Evolutionary conservation across 768 basidiomycete genomes (phyloP).

Genomic region (Tricholomella constricta): DNA sequence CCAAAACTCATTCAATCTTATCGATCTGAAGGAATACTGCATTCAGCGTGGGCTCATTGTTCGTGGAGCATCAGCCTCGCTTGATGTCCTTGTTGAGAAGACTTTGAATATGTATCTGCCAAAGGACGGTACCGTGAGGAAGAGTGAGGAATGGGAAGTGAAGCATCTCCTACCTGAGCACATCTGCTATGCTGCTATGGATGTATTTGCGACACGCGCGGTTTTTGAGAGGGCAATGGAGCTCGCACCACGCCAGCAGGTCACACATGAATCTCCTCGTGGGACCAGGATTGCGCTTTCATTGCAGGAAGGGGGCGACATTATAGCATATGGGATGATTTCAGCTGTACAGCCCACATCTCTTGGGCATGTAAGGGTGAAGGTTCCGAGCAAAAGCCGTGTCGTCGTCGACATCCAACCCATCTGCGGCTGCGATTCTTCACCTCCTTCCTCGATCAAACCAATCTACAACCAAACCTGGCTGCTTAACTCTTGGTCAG

Average conservation of each 20-base stretch:
- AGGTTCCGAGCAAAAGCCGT: slow-evolving; percentile 8
- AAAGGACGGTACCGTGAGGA: slow-evolving; percentile 6
- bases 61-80: background rate
- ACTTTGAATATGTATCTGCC: slow-evolving; percentile 4
- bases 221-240: too few relatives aligned
- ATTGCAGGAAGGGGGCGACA: too few relatives aligned
- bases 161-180: too few relatives aligned
- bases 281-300: too few relatives aligned
- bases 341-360: too few relatives aligned
- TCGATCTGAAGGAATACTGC: slow-evolving; percentile 11
- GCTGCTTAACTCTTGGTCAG: slow-evolving; percentile 4
- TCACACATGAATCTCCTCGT: too few relatives aligned
- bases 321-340: too few relatives aligned
- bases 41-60: background rate
- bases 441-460: slow-evolving; percentile 8
- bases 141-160: slow-evolving; percentile 14
- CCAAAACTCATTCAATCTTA: slow-evolving; percentile 2
- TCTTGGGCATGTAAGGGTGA: slow-evolving; percentile 6
- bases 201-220: too few relatives aligned
- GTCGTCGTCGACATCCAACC: slow-evolving; percentile 15
- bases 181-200: too few relatives aligned
- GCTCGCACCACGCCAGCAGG: too few relatives aligned
- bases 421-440: slow-evolving; percentile 11
- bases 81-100: slow-evolving; percentile 3
- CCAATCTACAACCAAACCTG: slow-evolving; percentile 4